phyloP scores from a whole-genome alignment of 306 rosid genomes.

The Styphnolobium japonicum region DNA sequence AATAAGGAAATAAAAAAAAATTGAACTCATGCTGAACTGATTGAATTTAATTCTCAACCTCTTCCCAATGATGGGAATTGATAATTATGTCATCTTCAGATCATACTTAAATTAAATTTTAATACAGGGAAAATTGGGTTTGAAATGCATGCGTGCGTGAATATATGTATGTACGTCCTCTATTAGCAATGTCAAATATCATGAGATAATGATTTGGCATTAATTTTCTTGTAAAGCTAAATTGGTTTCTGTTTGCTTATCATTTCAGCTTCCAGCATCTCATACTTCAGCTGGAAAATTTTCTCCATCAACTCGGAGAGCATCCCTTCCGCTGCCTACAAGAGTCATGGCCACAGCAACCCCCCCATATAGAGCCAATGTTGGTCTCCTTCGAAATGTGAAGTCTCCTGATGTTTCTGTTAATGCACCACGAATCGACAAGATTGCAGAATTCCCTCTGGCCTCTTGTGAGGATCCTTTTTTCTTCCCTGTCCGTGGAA shows the following conservation, averaged over 20 bases:
- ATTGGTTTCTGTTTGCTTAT: neutral
- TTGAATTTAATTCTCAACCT: neutral
- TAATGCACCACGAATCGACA: conserved; percentile 81
- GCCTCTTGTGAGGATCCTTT: conserved; percentile 57
- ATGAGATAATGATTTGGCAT: neutral
- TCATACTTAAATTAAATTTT: neutral
- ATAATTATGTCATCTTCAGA: neutral
- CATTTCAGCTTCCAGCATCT: conserved; percentile 59
- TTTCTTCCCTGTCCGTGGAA: conserved; percentile 34
- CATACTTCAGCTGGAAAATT: conserved; percentile 40
- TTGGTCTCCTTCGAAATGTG: conserved; percentile 45
- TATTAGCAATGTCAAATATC: neutral
- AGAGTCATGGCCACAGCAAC: conserved; percentile 39
- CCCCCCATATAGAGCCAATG: conserved; percentile 36
- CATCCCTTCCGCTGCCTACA: conserved; percentile 74
- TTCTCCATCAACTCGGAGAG: conserved; percentile 51
- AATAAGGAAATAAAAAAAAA: neutral
- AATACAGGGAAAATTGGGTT: neutral
- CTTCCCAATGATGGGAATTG: neutral
- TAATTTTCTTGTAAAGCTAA: neutral
- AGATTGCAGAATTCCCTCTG: conserved; percentile 84
- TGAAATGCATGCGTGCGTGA: neutral
- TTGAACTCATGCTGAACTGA: neutral
- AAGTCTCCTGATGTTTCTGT: conserved; percentile 86
- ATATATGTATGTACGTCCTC: neutral